phyloP scores from a whole-genome alignment of 192 early-diverging fungal species.

The Umbelopsis sp. region DNA sequence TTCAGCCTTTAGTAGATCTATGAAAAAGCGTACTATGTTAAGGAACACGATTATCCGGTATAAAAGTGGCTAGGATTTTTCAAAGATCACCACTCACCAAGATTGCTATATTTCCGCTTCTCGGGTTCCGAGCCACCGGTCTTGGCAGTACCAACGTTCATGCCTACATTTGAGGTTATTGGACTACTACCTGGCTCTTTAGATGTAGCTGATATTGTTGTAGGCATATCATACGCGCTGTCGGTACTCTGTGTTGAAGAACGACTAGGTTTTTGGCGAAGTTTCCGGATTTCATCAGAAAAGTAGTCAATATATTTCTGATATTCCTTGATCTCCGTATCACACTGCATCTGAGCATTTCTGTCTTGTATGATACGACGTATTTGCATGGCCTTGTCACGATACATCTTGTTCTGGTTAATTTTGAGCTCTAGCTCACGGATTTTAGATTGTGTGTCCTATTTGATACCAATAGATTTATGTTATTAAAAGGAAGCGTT shows the following conservation, averaged over 20 bases:
- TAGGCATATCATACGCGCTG: conserved; percentile 17
- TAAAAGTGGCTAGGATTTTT: conserved; percentile 21
- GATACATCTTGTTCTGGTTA: conserved; percentile 39
- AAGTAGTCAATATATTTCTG: conserved; percentile 73
- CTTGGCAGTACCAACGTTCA: background rate
- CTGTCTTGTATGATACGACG: conserved; percentile 58
- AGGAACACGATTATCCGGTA: conserved; percentile 33
- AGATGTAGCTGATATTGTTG: conserved; percentile 37
- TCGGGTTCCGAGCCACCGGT: conserved; percentile 15
- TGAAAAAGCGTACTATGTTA: conserved; percentile 33
- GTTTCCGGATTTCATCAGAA: conserved; percentile 63
- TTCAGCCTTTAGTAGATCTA: conserved; percentile 72
- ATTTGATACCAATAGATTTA: background rate
- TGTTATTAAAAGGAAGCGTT: background rate
- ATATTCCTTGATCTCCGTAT: conserved; percentile 66
- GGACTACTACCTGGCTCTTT: conserved; percentile 25
- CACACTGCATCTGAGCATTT: conserved; percentile 75
- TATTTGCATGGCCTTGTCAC: conserved; percentile 56
- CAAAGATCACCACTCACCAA: conserved; percentile 18
- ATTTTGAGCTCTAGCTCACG: conserved; percentile 48
- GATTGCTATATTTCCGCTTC: conserved; percentile 35
- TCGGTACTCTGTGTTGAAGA: conserved; percentile 32
- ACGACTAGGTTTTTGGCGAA: conserved; percentile 60
- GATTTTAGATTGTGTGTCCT: conserved; percentile 32
- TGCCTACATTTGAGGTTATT: background rate